A percentile compares a stretch with the other conserved stretches of the same genome.
Evolutionary conservation across 306 rosid species (phyloP).

Genomic region (Quercus mongolica): DNA sequence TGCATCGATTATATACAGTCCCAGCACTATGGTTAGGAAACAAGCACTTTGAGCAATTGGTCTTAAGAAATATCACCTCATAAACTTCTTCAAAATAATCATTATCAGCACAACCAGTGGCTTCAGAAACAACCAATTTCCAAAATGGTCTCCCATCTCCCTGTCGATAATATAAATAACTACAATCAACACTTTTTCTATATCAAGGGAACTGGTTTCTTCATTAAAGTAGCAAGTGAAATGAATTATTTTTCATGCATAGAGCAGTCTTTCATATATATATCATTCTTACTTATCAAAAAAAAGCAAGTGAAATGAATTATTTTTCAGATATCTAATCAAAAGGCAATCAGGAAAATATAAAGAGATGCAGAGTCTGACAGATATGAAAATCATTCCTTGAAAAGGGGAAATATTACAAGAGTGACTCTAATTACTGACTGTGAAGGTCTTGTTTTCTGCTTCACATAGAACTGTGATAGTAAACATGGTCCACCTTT

Average conservation of each 20-base stretch:
- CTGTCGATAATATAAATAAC: conserved; percentile 32
- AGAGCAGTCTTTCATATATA: too few relatives aligned
- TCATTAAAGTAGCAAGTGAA: not conserved
- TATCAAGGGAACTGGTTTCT: not conserved
- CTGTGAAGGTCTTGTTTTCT: not conserved
- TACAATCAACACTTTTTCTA: not conserved
- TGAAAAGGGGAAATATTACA: not conserved
- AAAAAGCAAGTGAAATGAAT: not conserved
- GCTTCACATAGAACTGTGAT: not conserved
- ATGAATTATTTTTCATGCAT: not conserved
- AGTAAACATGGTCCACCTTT: not conserved
- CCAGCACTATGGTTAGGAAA: not conserved
- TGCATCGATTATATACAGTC: not conserved
- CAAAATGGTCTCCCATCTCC: conserved; percentile 99
- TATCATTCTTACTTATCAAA: too few relatives aligned
- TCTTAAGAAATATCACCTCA: conserved; percentile 47
- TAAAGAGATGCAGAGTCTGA: not conserved
- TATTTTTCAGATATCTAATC: not conserved
- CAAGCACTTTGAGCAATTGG: not conserved
- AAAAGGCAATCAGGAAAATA: not conserved
- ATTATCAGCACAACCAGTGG: conserved; percentile 75
- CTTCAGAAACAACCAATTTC: conserved; percentile 91
- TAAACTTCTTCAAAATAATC: conserved; percentile 87
- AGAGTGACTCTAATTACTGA: not conserved
- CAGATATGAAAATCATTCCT: not conserved